phyloP scores from a whole-genome alignment of 148 eudicot species.

The Vaccinium myrtillus region DNA sequence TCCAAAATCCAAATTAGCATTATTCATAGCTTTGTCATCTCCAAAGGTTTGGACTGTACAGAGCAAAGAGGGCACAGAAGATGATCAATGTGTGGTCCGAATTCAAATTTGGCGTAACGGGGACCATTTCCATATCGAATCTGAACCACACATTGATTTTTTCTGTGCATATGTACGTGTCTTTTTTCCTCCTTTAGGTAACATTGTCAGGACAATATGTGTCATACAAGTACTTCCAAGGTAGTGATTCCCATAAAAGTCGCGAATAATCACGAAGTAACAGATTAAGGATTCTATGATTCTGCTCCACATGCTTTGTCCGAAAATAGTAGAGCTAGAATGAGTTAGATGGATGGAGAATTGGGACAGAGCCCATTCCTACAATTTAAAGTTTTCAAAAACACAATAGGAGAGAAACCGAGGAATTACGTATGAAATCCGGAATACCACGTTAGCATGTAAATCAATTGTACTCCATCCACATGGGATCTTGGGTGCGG shows the following conservation, averaged over 20 bases:
- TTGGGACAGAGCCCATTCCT: too few species aligned
- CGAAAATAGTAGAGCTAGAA: not conserved
- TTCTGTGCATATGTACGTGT: not conserved
- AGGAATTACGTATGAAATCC: too few species aligned
- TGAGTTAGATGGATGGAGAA: not conserved
- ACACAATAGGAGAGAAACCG: too few species aligned
- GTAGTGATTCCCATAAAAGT: not conserved
- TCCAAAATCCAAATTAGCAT: not conserved
- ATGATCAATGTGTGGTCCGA: not conserved
- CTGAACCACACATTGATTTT: not conserved
- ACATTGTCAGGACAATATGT: not conserved
- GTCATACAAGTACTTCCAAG: not conserved
- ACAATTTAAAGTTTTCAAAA: too few species aligned
- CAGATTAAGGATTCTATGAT: not conserved
- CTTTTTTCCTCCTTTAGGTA: not conserved
- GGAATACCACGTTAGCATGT: too few species aligned
- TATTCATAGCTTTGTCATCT: not conserved
- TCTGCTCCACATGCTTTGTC: too few species aligned
- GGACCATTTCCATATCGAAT: not conserved
- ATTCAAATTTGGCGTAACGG: not conserved
- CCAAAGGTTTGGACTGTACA: not conserved
- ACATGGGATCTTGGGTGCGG: not conserved
- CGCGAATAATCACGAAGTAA: not conserved
- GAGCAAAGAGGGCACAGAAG: not conserved
- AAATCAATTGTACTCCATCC: too few species aligned